Evolutionary conservation across 257 asterid genomes (phyloP), one percentile per base, ranked within the genome.

Genomic region (Nicotiana otophora): DNA sequence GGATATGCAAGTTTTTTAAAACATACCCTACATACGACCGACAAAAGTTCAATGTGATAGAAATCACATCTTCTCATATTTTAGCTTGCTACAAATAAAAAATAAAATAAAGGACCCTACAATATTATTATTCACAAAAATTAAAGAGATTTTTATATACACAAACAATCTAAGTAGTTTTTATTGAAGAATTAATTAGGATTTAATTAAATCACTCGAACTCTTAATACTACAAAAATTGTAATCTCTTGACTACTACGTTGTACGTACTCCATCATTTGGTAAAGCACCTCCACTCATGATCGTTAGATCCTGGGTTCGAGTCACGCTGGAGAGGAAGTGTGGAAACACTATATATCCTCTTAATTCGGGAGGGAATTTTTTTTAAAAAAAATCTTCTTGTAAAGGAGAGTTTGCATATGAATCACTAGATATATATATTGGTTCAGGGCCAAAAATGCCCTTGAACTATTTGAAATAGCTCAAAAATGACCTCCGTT

Each of bases 11-110:
- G 62, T 74, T 74, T 48, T 74, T 48, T 48, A 74, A 74, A 51
- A 74, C 26, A 48, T 74, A 74, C 80, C 42, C 62, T 74, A 51
- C 62, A 33, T 63, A 51, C 26, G 63, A 74, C 80, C 80, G 80
- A 74, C 80, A 74, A 46, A 74, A 74, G 23, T 74, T 48, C 26
- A 74, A 15, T 74, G 80, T 7, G 63, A 48, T 74, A 61, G 42
- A 74, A 48, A 74, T 48, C 15, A 12, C 16, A 74, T 14, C 61
- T 74, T 74, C 80, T 74, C 62, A 1, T 23, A 48, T 17, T 46
- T 26, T 48, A 74, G 62, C 12, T 74, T 51, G 80, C 46, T 34
- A 48, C 61, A 72, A 72, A 42, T 42, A 42, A 68, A 31, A 34
- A 34, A 19, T 0, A 9, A 6, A 70, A 28, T 3, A 72, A 74